phyloP scores from a whole-genome alignment of 2,329 filamentous ascomycete genomes.

The Gaeumannomyces sp. region DNA sequence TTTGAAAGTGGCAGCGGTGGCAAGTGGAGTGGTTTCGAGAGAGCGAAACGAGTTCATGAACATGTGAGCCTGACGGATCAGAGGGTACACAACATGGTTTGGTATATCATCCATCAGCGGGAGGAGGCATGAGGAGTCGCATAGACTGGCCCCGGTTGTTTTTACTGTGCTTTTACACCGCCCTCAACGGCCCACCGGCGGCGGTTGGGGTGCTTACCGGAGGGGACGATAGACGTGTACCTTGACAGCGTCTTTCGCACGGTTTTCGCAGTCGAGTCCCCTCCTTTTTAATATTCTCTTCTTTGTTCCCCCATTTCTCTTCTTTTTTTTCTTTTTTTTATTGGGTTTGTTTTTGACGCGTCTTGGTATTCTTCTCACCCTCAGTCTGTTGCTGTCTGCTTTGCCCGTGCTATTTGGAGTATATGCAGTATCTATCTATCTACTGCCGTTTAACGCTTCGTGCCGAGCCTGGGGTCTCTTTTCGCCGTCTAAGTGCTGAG shows the following conservation, averaged over 20 bases:
- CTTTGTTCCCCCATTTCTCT: slow-evolving; percentile 3
- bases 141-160: not conserved
- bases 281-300: slow-evolving; percentile 9
- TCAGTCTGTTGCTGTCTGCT: not conserved
- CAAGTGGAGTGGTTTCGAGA: not conserved
- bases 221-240: slow-evolving; percentile 2
- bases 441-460: not conserved
- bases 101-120: not conserved
- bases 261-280: slow-evolving; percentile 1
- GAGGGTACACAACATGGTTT: not conserved
- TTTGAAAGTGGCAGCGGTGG: not conserved
- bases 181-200: not conserved
- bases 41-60: not conserved
- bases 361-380: not conserved
- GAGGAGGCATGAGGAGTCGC: not conserved
- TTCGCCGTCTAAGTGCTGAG: not conserved
- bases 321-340: slow-evolving; percentile 2
- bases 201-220: not conserved
- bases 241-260: slow-evolving; percentile 4
- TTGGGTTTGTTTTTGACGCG: slow-evolving; percentile 1
- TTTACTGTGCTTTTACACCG: not conserved
- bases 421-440: not conserved
- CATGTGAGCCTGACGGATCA: not conserved
- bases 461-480: not conserved
- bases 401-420: not conserved